A percentile compares a stretch with the other conserved stretches of the same genome.
These are phyloP conservation scores for Malbranchea zuffiana DNA, from an alignment of 2,329 filamentous ascomycete genomes.

Conservation along the genomic window DNA sequence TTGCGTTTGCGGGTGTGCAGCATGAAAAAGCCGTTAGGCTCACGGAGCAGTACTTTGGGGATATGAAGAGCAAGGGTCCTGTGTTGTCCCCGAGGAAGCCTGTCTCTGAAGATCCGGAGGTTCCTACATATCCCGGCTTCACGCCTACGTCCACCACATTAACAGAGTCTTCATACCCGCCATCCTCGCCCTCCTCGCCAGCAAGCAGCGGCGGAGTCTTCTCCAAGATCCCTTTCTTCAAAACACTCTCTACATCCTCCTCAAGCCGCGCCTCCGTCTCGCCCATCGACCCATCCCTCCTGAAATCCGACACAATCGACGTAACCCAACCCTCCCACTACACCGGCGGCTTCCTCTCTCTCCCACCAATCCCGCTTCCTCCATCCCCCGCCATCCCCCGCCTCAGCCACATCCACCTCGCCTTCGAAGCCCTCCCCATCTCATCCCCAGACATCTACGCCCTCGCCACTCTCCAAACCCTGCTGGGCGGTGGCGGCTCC, in stretches of 20 bases:
- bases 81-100: too few species aligned
- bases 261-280: slow-evolving; percentile 47
- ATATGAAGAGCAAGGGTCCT: slow-evolving; percentile 57
- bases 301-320: slow-evolving; percentile 41
- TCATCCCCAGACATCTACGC: slow-evolving; percentile 89
- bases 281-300: slow-evolving; percentile 40
- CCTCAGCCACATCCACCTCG: slow-evolving; percentile 87
- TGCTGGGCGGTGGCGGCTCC: slow-evolving; percentile 89
- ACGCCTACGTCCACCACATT: slow-evolving; percentile 28
- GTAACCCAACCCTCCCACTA: slow-evolving; percentile 63
- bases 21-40: slow-evolving; percentile 70
- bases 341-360: slow-evolving; percentile 83
- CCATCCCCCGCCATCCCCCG: slow-evolving; percentile 65
- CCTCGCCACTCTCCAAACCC: slow-evolving; percentile 84
- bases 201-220: slow-evolving; percentile 54
- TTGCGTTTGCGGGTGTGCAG: slow-evolving; percentile 86
- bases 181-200: slow-evolving; percentile 18
- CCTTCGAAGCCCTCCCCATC: slow-evolving; percentile 89
- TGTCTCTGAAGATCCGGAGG: slow-evolving; percentile 38
- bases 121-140: slow-evolving; percentile 28
- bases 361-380: slow-evolving; percentile 69
- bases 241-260: slow-evolving; percentile 71
- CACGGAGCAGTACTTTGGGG: slow-evolving; percentile 77
- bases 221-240: slow-evolving; percentile 80
- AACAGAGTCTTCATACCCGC: slow-evolving; percentile 22